Percentiles rank a stretch among this genome's conserved stretches.
These are phyloP conservation scores for Wickerhamomyces sp. DNA, from an alignment of 1,139 yeast species.

Conservation along the genomic window DNA sequence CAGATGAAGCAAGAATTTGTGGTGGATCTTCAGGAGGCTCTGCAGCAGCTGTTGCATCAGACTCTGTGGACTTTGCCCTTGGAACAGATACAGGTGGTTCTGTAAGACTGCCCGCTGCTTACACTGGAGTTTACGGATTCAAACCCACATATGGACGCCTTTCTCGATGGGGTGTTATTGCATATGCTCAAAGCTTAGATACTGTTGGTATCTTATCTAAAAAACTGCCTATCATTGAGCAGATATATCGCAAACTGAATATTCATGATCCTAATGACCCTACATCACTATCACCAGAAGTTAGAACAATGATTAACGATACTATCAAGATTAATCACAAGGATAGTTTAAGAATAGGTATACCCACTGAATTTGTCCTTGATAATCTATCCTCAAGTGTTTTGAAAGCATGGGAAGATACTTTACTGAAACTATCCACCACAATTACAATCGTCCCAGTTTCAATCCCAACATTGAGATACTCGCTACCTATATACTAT, in stretches of 20 bases:
- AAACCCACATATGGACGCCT: conserved; percentile 91
- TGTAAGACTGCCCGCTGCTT: conserved; percentile 85
- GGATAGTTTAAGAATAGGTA: conserved; percentile 50
- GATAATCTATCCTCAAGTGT: conserved; percentile 49
- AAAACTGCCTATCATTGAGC: conserved; percentile 37
- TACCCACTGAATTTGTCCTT: conserved; percentile 63
- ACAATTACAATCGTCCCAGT: conserved; percentile 61
- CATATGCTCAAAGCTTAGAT: conserved; percentile 92
- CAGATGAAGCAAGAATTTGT: conserved; percentile 36
- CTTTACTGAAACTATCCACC: conserved; percentile 39
- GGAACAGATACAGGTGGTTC: conserved; percentile 99
- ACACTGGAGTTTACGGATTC: conserved; percentile 78
- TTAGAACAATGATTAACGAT: conserved; percentile 30
- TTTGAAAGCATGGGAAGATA: conserved; percentile 40
- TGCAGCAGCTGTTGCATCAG: conserved; percentile 85
- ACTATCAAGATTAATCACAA: conserved; percentile 13
- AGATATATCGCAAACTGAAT: conserved; percentile 56
- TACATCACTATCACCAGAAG: conserved; percentile 49
- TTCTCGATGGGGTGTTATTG: conserved; percentile 86
- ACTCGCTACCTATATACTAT: conserved; percentile 78
- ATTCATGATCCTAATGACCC: conserved; percentile 72
- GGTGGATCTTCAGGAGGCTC: conserved; percentile 98
- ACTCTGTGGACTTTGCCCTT: conserved; percentile 61
- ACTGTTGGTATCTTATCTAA: conserved; percentile 82
- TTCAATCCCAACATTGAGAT: conserved; percentile 63